Conservation (phyloP, 192 early-diverging fungal genomes). For the Umbelopsis vinacea region DNA sequence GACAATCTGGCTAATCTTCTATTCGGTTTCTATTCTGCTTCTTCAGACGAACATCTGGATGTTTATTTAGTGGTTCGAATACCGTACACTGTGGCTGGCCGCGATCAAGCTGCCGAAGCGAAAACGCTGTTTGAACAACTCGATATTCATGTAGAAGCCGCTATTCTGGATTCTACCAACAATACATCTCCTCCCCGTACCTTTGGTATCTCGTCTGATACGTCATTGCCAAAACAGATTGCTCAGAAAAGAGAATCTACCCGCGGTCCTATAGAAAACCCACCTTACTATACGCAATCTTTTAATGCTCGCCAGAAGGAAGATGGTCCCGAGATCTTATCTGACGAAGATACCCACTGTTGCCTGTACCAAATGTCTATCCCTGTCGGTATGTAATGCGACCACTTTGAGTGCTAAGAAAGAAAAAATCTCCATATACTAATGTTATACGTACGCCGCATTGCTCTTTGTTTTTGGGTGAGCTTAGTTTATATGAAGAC, state of each 20-base stretch:
- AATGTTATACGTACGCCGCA: not conserved
- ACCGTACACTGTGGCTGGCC: conserved; percentile 27
- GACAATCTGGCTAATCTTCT: not conserved
- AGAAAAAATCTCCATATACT: not conserved
- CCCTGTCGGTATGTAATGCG: conserved; percentile 54
- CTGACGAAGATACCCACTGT: conserved; percentile 47
- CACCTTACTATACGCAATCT: conserved; percentile 48
- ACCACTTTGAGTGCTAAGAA: not conserved
- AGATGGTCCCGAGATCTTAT: conserved; percentile 38
- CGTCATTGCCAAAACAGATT: not conserved
- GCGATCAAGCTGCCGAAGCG: conserved; percentile 35
- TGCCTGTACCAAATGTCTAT: conserved; percentile 55
- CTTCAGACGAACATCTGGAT: conserved; percentile 38
- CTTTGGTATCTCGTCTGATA: conserved; percentile 8
- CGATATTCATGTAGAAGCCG: conserved; percentile 60
- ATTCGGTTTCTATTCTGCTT: not conserved
- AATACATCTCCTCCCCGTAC: conserved; percentile 6
- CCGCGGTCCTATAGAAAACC: conserved; percentile 25
- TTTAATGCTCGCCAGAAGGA: conserved; percentile 52
- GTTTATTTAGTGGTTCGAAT: conserved; percentile 29
- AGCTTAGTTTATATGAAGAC: conserved; percentile 45
- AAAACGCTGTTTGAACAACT: conserved; percentile 51
- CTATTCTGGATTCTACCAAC: conserved; percentile 44
- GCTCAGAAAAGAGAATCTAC: conserved; percentile 21
- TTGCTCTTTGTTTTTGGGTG: too few relatives aligned